Percentiles rank a stretch among this genome's conserved stretches.
phyloP scores from a whole-genome alignment of 2,329 filamentous ascomycete genomes.

The Alternaria sp. region DNA sequence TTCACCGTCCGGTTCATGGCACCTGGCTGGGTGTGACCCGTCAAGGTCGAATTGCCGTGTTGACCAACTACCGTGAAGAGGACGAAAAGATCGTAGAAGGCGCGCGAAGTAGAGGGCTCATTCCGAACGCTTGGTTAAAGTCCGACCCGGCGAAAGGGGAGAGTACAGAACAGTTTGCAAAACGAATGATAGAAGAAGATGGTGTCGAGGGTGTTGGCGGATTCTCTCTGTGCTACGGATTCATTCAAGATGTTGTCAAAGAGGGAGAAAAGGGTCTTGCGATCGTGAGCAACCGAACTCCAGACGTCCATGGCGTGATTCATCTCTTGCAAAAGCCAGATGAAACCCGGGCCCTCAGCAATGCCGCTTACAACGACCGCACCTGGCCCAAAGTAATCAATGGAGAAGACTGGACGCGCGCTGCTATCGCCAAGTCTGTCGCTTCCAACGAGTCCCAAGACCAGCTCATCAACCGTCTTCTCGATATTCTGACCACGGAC shows the following conservation, averaged over 20 bases:
- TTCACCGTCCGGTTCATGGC: slow-evolving; percentile 66
- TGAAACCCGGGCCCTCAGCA: slow-evolving; percentile 68
- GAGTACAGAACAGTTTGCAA: slow-evolving; percentile 61
- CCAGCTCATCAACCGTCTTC: slow-evolving; percentile 60
- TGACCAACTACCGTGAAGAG: slow-evolving; percentile 71
- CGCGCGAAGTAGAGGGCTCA: slow-evolving; percentile 64
- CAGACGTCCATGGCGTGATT: slow-evolving; percentile 58
- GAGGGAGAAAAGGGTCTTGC: slow-evolving; percentile 51
- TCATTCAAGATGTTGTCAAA: slow-evolving; percentile 56
- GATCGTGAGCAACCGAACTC: slow-evolving; percentile 69
- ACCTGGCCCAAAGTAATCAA: slow-evolving; percentile 69
- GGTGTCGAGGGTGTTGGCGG: slow-evolving; percentile 67
- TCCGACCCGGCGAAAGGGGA: slow-evolving; percentile 46
- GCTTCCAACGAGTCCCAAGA: slow-evolving; percentile 55
- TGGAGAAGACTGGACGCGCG: slow-evolving; percentile 62
- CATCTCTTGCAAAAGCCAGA: slow-evolving; percentile 59
- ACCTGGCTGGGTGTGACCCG: slow-evolving; percentile 71
- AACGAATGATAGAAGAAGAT: slow-evolving; percentile 62
- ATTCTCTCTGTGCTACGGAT: slow-evolving; percentile 69
- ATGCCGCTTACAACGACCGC: slow-evolving; percentile 66
- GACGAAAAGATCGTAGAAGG: slow-evolving; percentile 52
- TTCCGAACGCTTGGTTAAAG: slow-evolving; percentile 68
- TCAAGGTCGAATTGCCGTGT: slow-evolving; percentile 67
- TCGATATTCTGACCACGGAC: slow-evolving; percentile 63
- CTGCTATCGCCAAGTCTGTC: slow-evolving; percentile 59